Percentiles rank a stretch among this genome's conserved stretches.
These are phyloP conservation scores for Trypanosoma cruzi DNA, from an alignment of 208 protist species.

Conservation along the genomic window DNA sequence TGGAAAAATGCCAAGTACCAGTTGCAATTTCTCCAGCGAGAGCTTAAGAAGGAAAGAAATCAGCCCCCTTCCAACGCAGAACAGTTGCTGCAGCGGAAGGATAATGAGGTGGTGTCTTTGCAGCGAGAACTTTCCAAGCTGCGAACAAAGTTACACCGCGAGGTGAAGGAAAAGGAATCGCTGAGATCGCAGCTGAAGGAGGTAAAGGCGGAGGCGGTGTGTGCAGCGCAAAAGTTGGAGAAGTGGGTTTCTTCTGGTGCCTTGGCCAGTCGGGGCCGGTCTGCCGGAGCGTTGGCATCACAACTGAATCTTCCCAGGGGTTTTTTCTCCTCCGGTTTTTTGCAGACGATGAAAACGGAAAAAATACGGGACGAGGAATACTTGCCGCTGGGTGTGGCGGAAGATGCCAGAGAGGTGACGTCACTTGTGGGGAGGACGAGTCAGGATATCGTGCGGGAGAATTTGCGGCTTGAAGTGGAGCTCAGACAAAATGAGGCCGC, in stretches of 20 bases:
- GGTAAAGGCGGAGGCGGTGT: conserved; percentile 23
- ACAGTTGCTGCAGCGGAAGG: conserved; percentile 25
- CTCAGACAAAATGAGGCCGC: background rate
- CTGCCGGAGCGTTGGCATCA: background rate
- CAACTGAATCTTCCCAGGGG: background rate
- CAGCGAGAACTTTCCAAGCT: conserved; percentile 73
- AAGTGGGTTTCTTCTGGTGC: background rate
- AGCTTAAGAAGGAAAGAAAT: conserved; percentile 31
- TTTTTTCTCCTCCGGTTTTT: background rate
- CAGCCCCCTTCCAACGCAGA: conserved; percentile 12
- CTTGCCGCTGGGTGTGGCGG: background rate
- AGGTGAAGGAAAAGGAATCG: conserved; percentile 40
- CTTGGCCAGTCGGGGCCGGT: background rate
- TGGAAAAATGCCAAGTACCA: conserved; percentile 23
- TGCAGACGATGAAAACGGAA: background rate
- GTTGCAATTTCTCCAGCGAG: conserved; percentile 23
- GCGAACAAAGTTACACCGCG: conserved; percentile 42
- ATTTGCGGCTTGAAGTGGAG: conserved; percentile 5
- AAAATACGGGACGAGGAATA: background rate
- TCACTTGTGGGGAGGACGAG: background rate
- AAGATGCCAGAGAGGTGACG: background rate
- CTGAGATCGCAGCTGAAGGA: conserved; percentile 51
- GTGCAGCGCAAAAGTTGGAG: conserved; percentile 23
- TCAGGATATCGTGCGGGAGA: conserved; percentile 7
- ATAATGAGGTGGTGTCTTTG: conserved; percentile 43